Evolutionary conservation across 768 basidiomycete genomes (phyloP), one percentile per base, ranked within the genome.

Genomic region (Pleurotus salmoneostramineus): DNA sequence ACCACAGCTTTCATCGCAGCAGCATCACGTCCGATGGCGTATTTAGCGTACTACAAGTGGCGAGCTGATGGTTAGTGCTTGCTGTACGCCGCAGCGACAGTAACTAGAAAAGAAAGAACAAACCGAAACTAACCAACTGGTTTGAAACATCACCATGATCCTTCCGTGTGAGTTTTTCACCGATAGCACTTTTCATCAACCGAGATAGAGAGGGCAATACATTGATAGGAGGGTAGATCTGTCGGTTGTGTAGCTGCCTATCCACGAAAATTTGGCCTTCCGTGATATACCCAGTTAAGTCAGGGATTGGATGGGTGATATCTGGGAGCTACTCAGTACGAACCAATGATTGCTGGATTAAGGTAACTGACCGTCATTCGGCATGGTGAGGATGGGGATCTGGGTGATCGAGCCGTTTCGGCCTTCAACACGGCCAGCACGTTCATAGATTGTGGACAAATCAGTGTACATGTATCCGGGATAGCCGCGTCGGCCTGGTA

Each of bases 271-370:
- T 97, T 77, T 99, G 97, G 51, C 97, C 97, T 80, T 98, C 96
- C 51, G 95, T 95, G 72, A 99, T 99, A 75, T 98, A 99, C 55
- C 97, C 97, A 62, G 96, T 98, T 72, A 98, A 80, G 84, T 98
- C 96, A 68, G 96, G 96, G 74, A 99, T 98, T 59, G 97, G 97
- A 75, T 99, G 97, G n/a, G 97, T 98, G 73, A 99, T 99, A 80
- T 98, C 96, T 98, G 66, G 21, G 21, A 27, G 21, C 21, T 27
- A 27, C 21, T 27, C 21, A 27, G 21, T 27, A 27, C 3, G 21
- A 27, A 3, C 21, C 21, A 3, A 27, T 27, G 21, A 27, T 27
- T 27, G 21, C 21, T 27, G 61, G 57, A 56, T 56, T 55, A 56
- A 57, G 64, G 52, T n/a, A 65, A 58, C 82, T 77, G 75, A 92